Evolutionary conservation across 2,329 filamentous ascomycete genomes (phyloP), one percentile per base, ranked within the genome.

Genomic region (Talaromyces pinophilus): DNA sequence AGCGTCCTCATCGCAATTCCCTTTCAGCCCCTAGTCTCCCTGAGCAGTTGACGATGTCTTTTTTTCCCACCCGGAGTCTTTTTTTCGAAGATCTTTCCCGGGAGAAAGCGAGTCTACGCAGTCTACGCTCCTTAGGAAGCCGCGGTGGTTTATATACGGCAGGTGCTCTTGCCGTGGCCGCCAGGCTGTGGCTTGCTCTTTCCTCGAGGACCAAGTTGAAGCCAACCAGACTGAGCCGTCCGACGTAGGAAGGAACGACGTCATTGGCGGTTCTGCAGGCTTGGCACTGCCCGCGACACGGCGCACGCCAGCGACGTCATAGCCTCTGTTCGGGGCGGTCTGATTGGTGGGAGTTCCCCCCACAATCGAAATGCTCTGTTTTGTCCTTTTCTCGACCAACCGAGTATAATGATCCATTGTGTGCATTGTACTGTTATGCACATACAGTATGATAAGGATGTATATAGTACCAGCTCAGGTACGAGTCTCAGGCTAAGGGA

Each of bases 181-280:
- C 22, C 44, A 40, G 19, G n/a, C 8, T 61, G 63, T 62, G 57
- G 46, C 64, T 40, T 54, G 48, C 50, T 62, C 46, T 40, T 61
- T 65, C 46, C 59, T 38, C 59, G 19, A 35, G 7, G 61, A 63
- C 33, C 46, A 40, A 22, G 46, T 54, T 42, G 64, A 62, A 59
- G 64, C 59, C 54, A 48, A 33, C 64, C 59, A 55, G n/a, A 28
- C 7, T 4, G 22, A 10, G 8, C 2, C 25, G 48, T 15, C 48
- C 50, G 15, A 54, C 48, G 57, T 46, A 22, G 55, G 59, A 57
- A 52, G 59, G 60, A 22, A 63, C 65, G 61, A 67, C 65, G 65
- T 67, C 65, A 67, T 55, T 35, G 54, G 54, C 30, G 13, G 42
- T 50, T 33, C 28, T 40, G 40, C 30, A 44, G 54, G 63, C 63